A percentile compares a stretch with the other conserved stretches of the same genome.
Evolutionary conservation across 805 yeast species (phyloP).

Genomic region (Ogataea thermomethanolica): DNA sequence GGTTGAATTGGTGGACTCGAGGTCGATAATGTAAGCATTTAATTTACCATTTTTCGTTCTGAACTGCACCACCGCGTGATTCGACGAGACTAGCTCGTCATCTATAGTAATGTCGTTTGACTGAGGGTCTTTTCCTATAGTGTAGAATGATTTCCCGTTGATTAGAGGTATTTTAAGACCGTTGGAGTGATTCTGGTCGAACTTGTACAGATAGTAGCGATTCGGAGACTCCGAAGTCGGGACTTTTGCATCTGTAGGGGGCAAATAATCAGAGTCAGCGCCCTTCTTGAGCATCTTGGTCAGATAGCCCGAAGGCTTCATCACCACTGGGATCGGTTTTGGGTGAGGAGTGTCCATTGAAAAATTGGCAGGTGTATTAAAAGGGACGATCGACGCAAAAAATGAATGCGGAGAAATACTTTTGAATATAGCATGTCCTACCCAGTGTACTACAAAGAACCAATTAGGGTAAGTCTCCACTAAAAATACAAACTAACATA

Average conservation of each 20-base stretch:
- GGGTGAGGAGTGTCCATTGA: conserved; percentile 2
- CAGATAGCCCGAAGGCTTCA: conserved; percentile 21
- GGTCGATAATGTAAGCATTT: conserved; percentile 26
- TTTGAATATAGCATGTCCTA: conserved; percentile 25
- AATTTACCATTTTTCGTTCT: conserved; percentile 7
- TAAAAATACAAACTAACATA: conserved; percentile 3
- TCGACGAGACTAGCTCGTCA: conserved; percentile 23
- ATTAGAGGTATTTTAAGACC: conserved; percentile 19
- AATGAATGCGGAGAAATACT: conserved; percentile 7
- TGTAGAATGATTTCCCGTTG: conserved; percentile 25
- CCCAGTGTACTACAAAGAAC: conserved; percentile 60
- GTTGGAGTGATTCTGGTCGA: conserved; percentile 11
- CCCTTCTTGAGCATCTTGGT: conserved; percentile 3
- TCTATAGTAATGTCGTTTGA: conserved; percentile 20
- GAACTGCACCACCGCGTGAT: conserved; percentile 33
- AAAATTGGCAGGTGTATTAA: conserved; percentile 1
- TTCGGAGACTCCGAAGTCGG: conserved; percentile 15
- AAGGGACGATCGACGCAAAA: conserved; percentile 6
- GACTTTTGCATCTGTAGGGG: conserved; percentile 20
- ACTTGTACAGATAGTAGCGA: conserved; percentile 18
- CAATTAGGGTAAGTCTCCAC: conserved; percentile 51
- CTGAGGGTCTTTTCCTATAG: conserved; percentile 25
- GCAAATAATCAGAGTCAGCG: conserved; percentile 5
- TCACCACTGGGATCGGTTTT: conserved; percentile 18
- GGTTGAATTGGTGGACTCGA: conserved; percentile 31